These are phyloP conservation scores for Phytophthora agathidicida DNA, from an alignment of 352 stramenopile species.

Conservation along the genomic window DNA sequence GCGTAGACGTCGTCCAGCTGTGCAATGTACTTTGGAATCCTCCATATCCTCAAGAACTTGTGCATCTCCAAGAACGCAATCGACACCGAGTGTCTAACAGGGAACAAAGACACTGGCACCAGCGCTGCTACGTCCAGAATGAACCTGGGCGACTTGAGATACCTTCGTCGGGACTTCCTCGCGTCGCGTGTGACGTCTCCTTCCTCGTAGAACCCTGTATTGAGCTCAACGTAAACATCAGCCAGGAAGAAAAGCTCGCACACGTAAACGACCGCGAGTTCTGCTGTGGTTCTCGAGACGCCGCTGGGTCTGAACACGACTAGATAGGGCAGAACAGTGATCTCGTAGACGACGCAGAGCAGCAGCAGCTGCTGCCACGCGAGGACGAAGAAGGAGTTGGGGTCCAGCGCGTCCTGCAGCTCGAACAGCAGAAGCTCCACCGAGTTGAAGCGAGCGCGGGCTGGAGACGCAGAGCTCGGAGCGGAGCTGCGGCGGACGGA, in stretches of 20 bases:
- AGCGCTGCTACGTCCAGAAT: constrained; percentile 54
- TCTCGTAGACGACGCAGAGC: constrained; percentile 56
- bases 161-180: constrained; percentile 53
- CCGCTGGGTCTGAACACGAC: constrained; percentile 39
- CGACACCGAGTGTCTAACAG: constrained; percentile 10
- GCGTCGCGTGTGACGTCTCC: constrained; percentile 62
- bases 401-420: constrained; percentile 59
- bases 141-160: constrained; percentile 61
- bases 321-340: constrained; percentile 58
- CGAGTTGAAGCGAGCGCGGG: constrained; percentile 56
- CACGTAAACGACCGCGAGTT: constrained; percentile 48
- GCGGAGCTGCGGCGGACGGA: constrained; percentile 24
- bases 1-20: constrained; percentile 66
- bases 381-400: constrained; percentile 57
- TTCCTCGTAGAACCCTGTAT: constrained; percentile 74
- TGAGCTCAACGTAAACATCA: constrained; percentile 70
- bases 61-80: constrained; percentile 66
- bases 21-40: constrained; percentile 60
- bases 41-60: constrained; percentile 56
- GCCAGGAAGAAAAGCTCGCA: constrained; percentile 63
- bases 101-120: constrained; percentile 48
- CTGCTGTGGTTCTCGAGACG: constrained; percentile 23
- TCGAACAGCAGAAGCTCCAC: constrained; percentile 57
- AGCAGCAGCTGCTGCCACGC: constrained; percentile 70
- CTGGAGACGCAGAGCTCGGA: neutral